Evolutionary conservation across 495 filamentous ascomycete genomes (phyloP).

Genomic region (Parathielavia hyrcaniae): DNA sequence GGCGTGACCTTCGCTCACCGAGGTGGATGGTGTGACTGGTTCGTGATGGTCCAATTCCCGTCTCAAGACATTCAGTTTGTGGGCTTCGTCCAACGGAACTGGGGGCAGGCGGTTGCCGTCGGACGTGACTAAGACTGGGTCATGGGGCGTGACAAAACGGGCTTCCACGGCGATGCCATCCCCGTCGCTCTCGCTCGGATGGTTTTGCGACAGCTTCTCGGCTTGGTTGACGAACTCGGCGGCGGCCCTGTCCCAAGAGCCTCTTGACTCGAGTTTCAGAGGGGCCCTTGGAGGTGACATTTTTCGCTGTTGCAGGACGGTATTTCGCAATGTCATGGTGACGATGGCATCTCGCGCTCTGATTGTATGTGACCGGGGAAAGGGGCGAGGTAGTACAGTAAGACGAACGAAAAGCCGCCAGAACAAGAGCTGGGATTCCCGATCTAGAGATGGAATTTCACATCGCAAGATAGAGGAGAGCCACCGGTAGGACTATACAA

Average conservation of each 20-base stretch:
- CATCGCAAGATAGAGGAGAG: too few relatives aligned
- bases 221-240: slow-evolving; percentile 50
- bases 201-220: slow-evolving; percentile 51
- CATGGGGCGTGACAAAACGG: slow-evolving; percentile 60
- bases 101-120: slow-evolving; percentile 59
- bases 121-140: slow-evolving; percentile 63
- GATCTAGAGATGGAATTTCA: too few relatives aligned
- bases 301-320: neutral
- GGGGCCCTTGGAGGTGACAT: neutral
- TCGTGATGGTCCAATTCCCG: slow-evolving; percentile 41
- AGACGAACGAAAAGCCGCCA: neutral
- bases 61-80: slow-evolving; percentile 57
- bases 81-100: slow-evolving; percentile 59
- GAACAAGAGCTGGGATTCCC: too few relatives aligned
- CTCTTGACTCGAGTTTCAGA: neutral
- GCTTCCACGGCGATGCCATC: slow-evolving; percentile 54
- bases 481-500: too few relatives aligned
- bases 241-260: slow-evolving; percentile 23
- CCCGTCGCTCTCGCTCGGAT: slow-evolving; percentile 22
- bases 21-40: slow-evolving; percentile 13
- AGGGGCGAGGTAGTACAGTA: too few relatives aligned
- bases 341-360: neutral
- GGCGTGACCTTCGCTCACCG: slow-evolving; percentile 23
- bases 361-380: too few relatives aligned
- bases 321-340: slow-evolving; percentile 7